Evolutionary conservation across 352 stramenopile genomes (phyloP).

Genomic region (Pythium aristosporum): DNA sequence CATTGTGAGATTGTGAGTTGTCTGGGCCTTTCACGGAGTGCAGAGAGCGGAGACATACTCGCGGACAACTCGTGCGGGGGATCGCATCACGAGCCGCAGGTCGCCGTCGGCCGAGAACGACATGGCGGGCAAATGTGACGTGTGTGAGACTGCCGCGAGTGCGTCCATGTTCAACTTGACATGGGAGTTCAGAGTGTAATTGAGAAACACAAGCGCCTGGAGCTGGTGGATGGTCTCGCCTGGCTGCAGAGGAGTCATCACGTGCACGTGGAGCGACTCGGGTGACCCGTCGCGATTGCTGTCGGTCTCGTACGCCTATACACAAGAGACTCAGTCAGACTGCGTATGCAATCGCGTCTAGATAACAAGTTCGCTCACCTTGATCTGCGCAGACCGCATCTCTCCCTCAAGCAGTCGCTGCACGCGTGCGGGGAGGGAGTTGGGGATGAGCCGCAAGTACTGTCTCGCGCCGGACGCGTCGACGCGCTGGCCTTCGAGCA

Average conservation of each 20-base stretch:
- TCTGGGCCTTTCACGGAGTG: background rate
- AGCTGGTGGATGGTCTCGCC: conserved; percentile 54
- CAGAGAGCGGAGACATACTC: background rate
- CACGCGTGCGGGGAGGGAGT: conserved; percentile 40
- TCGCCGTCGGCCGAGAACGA: conserved; percentile 57
- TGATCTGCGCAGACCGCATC: conserved; percentile 36
- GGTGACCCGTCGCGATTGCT: conserved; percentile 45
- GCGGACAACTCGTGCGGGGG: conserved; percentile 40
- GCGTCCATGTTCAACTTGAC: conserved; percentile 70
- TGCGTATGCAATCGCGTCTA: conserved; percentile 4
- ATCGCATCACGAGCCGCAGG: conserved; percentile 50
- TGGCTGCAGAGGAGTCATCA: conserved; percentile 41
- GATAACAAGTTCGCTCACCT: conserved; percentile 19
- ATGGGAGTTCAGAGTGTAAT: conserved; percentile 54
- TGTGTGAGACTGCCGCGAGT: conserved; percentile 38
- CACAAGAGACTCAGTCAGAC: background rate
- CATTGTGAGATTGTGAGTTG: background rate
- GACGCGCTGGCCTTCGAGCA: conserved; percentile 51
- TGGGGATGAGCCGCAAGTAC: conserved; percentile 36
- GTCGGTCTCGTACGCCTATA: conserved; percentile 44
- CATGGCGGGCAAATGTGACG: conserved; percentile 36
- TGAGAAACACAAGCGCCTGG: conserved; percentile 50
- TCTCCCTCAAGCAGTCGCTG: conserved; percentile 47
- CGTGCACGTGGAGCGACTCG: conserved; percentile 53
- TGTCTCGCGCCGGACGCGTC: conserved; percentile 7